Evolutionary conservation across 2,329 filamentous ascomycete genomes (phyloP).

Genomic region (Cladophialophora chaetospira): DNA sequence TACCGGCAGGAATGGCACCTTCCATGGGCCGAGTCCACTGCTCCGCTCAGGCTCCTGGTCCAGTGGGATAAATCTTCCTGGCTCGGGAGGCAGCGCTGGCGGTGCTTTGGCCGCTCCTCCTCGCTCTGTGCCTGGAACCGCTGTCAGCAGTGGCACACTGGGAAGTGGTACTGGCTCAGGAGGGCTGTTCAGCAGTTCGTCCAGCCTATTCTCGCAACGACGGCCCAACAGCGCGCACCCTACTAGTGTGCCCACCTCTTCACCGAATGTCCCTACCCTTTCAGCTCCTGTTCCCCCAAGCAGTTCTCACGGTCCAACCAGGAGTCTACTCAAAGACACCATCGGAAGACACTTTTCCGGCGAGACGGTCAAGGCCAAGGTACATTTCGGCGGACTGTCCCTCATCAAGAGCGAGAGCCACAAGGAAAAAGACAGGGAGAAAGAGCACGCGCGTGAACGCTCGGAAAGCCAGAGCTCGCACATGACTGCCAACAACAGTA

Average conservation of each 20-base stretch:
- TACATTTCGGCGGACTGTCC: conserved; percentile 25
- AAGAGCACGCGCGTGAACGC: conserved; percentile 35
- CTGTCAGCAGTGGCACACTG: neutral
- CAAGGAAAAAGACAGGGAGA: conserved; percentile 1
- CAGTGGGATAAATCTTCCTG: conserved; percentile 16
- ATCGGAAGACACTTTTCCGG: conserved; percentile 30
- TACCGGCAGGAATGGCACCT: conserved; percentile 13
- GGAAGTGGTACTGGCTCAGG: neutral
- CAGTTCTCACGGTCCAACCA: conserved; percentile 11
- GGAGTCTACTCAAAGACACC: conserved; percentile 30
- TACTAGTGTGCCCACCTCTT: neutral
- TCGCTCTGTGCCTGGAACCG: neutral
- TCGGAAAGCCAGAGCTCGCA: conserved; percentile 21
- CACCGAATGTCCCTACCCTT: neutral
- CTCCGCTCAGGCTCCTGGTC: conserved; percentile 24
- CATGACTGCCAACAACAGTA: conserved; percentile 14
- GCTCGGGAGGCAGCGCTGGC: neutral
- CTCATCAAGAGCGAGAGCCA: conserved; percentile 16
- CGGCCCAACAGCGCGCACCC: conserved; percentile 3
- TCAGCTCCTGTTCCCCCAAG: neutral
- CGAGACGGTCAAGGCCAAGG: conserved; percentile 26
- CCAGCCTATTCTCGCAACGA: neutral
- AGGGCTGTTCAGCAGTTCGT: neutral
- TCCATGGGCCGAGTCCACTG: conserved; percentile 18
- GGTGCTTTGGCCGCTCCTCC: neutral